Evolutionary conservation across 1,284 basidiomycete genomes (phyloP).

Genomic region (Ustilago cynodontis): DNA sequence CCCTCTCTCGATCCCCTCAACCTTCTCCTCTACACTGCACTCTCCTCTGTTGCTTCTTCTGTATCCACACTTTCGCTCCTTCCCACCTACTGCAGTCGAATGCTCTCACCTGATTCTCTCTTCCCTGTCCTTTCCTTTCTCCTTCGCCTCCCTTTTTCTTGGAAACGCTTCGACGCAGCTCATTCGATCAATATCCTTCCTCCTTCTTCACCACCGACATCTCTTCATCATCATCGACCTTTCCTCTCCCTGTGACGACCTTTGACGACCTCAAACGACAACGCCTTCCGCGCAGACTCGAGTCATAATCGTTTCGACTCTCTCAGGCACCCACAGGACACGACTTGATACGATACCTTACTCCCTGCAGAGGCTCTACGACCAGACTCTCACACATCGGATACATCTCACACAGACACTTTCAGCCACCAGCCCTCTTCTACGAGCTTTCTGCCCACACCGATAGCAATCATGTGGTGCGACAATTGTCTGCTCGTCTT

Average conservation of each 20-base stretch:
- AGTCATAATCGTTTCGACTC: neutral
- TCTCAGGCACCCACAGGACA: neutral
- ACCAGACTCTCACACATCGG: neutral
- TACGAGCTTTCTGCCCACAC: neutral
- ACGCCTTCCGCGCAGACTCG: no score
- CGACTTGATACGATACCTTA: neutral
- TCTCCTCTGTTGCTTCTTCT: neutral
- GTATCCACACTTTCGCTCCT: neutral
- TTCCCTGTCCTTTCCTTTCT: neutral
- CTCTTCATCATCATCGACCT: constrained; percentile 1
- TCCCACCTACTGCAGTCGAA: neutral
- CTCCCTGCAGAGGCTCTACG: neutral
- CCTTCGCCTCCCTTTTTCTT: neutral
- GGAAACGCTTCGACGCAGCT: neutral
- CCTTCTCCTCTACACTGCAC: neutral
- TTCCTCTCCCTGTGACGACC: neutral
- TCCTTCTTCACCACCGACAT: neutral
- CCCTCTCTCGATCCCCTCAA: neutral
- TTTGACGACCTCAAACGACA: neutral
- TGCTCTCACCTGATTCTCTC: neutral
- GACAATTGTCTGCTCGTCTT: constrained; percentile 63
- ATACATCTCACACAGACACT: no score
- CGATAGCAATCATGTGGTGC: constrained; percentile 52
- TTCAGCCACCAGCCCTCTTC: neutral
- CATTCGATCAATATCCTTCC: neutral